These are phyloP conservation scores for Rhododendron henanense DNA, from an alignment of 148 eudicot species.

Conservation along the genomic window DNA sequence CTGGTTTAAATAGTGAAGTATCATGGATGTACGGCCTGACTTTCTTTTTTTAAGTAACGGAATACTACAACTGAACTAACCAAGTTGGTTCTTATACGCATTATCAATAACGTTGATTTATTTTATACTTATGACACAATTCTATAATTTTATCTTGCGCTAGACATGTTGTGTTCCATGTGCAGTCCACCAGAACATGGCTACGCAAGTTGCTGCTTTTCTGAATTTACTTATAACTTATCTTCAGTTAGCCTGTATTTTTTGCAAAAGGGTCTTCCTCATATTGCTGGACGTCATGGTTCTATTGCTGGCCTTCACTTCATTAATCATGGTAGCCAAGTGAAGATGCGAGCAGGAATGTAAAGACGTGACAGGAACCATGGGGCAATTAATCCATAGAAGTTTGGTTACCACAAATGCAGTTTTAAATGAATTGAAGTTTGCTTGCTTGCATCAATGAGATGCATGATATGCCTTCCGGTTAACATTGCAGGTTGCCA, in stretches of 20 bases:
- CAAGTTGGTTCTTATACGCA: neutral
- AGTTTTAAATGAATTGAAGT: neutral
- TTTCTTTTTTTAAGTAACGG: neutral
- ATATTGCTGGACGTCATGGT: neutral
- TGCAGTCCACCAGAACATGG: neutral
- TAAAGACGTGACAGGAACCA: neutral
- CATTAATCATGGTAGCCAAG: neutral
- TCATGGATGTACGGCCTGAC: slow-evolving; percentile 8
- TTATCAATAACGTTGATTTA: neutral
- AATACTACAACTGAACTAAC: neutral
- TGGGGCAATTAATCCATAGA: neutral
- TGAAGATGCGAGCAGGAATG: neutral
- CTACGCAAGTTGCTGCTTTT: neutral
- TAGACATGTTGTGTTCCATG: neutral
- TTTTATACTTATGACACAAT: neutral
- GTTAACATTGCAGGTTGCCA: slow-evolving; percentile 59
- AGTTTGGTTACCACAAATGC: neutral
- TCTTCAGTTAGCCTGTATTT: neutral
- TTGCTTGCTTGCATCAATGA: neutral
- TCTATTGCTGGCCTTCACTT: neutral
- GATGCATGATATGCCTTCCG: slow-evolving; percentile 20
- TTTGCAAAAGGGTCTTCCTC: neutral
- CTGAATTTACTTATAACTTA: neutral
- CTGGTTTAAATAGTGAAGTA: slow-evolving; percentile 23
- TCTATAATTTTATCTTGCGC: neutral